Evolutionary conservation across 345 rosid genomes (phyloP).

Genomic region (Bruguiera sexangula): DNA sequence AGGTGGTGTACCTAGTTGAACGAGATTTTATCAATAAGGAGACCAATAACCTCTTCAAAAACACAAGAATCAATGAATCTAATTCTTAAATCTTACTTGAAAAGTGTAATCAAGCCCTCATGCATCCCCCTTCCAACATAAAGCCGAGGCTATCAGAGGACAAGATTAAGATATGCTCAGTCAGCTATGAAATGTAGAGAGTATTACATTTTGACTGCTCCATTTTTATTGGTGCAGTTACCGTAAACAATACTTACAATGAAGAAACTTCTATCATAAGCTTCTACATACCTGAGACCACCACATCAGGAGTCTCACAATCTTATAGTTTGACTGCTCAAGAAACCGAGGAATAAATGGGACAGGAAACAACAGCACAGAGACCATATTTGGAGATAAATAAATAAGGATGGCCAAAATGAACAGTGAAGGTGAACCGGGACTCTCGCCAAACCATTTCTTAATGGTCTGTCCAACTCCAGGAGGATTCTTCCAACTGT

Average conservation of each 20-base stretch:
- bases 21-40: background rate
- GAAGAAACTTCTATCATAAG: background rate
- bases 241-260: background rate
- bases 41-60: background rate
- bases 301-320: slow-evolving; percentile 55
- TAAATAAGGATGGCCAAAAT: slow-evolving; percentile 44
- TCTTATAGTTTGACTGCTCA: slow-evolving; percentile 44
- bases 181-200: no score
- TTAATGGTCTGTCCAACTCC: slow-evolving; percentile 44
- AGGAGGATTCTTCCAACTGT: slow-evolving; percentile 48
- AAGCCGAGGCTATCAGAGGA: slow-evolving; percentile 41
- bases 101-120: slow-evolving; percentile 46
- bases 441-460: slow-evolving; percentile 50
- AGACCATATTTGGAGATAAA: slow-evolving; percentile 52
- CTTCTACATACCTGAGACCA: slow-evolving; percentile 58
- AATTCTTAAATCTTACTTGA: slow-evolving; percentile 38
- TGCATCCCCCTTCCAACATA: slow-evolving; percentile 64
- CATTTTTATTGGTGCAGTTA: no score
- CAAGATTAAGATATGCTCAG: background rate
- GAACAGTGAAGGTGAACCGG: slow-evolving; percentile 43
- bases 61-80: background rate
- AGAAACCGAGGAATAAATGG: slow-evolving; percentile 50
- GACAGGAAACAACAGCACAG: slow-evolving; percentile 45
- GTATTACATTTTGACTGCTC: no score
- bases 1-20: slow-evolving; percentile 49